Conservation (phyloP, 495 filamentous ascomycete genomes). For the Sordaria brevicollis region DNA sequence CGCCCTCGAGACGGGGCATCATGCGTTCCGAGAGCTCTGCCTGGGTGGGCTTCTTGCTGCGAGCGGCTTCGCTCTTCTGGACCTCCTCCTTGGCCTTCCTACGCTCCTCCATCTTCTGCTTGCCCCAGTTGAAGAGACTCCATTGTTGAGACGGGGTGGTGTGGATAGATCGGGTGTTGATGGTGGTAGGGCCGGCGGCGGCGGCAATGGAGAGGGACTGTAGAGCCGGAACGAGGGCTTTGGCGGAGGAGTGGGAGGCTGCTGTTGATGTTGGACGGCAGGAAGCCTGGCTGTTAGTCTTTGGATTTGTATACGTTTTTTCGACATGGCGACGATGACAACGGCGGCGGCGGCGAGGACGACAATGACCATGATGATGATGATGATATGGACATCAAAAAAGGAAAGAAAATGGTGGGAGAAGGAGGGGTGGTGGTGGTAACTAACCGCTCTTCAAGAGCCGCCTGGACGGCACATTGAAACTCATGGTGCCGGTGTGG, state of each 20-base stretch:
- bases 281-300: not conserved
- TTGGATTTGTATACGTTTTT: not conserved
- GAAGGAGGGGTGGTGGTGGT: conserved; percentile 1
- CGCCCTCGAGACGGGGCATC: conserved; percentile 19
- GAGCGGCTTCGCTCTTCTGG: conserved; percentile 5
- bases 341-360: not conserved
- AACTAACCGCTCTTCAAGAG: conserved; percentile 27
- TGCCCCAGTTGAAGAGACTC: conserved; percentile 1
- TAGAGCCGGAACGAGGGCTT: conserved; percentile 13
- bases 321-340: not conserved
- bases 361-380: not conserved
- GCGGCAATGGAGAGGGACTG: conserved; percentile 14
- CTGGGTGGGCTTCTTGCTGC: conserved; percentile 14
- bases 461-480: conserved; percentile 34
- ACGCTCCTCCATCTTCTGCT: not conserved
- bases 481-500: conserved; percentile 29
- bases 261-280: conserved; percentile 5
- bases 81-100: conserved; percentile 4
- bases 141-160: conserved; percentile 23
- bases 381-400: not conserved
- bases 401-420: not conserved
- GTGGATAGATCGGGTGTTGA: conserved; percentile 16
- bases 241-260: conserved; percentile 1
- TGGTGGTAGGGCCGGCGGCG: not conserved
- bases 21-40: conserved; percentile 15